Percentiles rank a stretch among this genome's conserved stretches.
Conservation (phyloP, 73 alveolate species). For the Paramecium pentaurelia region DNA sequence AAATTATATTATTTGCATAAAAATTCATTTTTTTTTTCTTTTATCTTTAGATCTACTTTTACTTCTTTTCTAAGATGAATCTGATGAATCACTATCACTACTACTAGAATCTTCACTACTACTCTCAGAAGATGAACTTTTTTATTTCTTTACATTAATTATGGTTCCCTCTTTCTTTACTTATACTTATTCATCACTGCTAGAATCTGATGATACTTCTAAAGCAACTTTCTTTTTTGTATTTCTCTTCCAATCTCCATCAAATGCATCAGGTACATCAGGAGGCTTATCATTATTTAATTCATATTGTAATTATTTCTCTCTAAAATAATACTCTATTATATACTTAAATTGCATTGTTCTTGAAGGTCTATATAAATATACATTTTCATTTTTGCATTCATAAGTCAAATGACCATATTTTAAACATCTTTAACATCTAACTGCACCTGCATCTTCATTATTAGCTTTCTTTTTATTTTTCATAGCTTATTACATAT, state of each 20-base stretch:
- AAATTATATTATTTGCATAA: not conserved
- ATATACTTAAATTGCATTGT: conserved; percentile 69
- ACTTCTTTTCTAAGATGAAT: not conserved
- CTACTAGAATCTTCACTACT: not conserved
- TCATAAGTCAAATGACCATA: conserved; percentile 97
- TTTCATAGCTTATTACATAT: conserved; percentile 23
- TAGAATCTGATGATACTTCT: not conserved
- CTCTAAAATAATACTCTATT: conserved; percentile 48
- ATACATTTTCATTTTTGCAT: conserved; percentile 85
- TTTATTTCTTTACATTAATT: not conserved
- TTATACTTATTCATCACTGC: conserved; percentile 18
- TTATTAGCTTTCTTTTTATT: not conserved
- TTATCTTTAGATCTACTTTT: not conserved
- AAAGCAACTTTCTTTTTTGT: not conserved
- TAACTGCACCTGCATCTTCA: not conserved
- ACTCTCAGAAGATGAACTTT: conserved; percentile 47
- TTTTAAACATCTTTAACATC: conserved; percentile 90
- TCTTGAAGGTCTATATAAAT: conserved; percentile 89
- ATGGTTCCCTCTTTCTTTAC: conserved; percentile 36
- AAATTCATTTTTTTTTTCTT: not conserved
- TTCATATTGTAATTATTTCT: conserved; percentile 57
- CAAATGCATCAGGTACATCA: not conserved
- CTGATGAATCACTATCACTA: conserved; percentile 36
- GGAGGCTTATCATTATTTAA: conserved; percentile 25
- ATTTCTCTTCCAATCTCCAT: conserved; percentile 10